Evolutionary conservation across 2,329 filamentous ascomycete species (phyloP).

Genomic region (Curvularia sp.): DNA sequence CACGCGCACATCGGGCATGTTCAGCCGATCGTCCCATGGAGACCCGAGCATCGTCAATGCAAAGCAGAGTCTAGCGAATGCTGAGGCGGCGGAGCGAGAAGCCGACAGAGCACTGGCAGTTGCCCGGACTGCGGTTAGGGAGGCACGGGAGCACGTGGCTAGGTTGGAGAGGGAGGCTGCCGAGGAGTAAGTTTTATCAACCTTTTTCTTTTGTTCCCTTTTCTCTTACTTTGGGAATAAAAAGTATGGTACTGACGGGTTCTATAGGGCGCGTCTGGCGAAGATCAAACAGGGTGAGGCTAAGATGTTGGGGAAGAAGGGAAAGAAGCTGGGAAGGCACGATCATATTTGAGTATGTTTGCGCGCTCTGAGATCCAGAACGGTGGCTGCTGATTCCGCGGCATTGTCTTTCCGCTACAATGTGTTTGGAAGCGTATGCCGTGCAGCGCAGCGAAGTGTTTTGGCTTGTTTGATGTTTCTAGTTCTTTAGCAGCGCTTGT

Average conservation of each 20-base stretch:
- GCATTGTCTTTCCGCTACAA: neutral
- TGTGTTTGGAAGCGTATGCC: neutral
- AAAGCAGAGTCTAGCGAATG: conserved; percentile 66
- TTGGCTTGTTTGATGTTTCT: neutral
- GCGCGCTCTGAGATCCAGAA: neutral
- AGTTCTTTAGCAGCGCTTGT: neutral
- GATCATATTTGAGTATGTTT: conserved; percentile 19
- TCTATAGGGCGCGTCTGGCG: conserved; percentile 59
- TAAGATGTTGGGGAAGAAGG: conserved; percentile 69
- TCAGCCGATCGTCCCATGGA: conserved; percentile 54
- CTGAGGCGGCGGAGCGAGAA: conserved; percentile 69
- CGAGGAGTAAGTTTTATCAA: conserved; percentile 32
- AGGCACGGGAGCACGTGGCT: conserved; percentile 70
- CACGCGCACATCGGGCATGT: conserved; percentile 50
- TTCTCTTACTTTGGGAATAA: neutral
- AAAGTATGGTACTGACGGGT: neutral
- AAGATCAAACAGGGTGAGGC: conserved; percentile 74
- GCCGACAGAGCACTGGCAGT: conserved; percentile 69
- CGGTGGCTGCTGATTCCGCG: neutral
- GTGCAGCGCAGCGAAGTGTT: neutral
- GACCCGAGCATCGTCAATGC: conserved; percentile 70
- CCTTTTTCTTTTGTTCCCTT: neutral
- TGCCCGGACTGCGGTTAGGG: conserved; percentile 65
- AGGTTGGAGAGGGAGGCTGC: conserved; percentile 69
- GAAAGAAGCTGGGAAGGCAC: conserved; percentile 66